phyloP scores from a whole-genome alignment of 2,329 filamentous ascomycete species.

The Colletotrichum navitas region DNA sequence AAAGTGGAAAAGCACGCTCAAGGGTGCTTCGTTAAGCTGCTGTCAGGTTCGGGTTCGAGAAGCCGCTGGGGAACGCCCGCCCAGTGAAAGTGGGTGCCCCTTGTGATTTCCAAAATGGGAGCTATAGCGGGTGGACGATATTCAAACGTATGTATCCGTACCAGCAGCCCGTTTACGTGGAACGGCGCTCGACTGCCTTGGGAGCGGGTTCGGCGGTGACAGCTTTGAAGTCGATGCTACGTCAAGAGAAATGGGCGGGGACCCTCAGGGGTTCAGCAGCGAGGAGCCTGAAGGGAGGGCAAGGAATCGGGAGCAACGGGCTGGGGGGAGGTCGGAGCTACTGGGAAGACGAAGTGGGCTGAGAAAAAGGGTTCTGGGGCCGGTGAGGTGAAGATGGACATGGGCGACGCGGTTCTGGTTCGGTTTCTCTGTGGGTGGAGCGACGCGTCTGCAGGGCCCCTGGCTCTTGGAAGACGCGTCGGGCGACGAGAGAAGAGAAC shows the following conservation, averaged over 20 bases:
- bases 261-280: not conserved
- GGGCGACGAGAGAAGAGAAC: not conserved
- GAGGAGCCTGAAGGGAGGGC: slow-evolving; percentile 1
- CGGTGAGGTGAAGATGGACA: slow-evolving; percentile 6
- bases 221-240: slow-evolving; percentile 20
- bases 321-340: too few relatives aligned
- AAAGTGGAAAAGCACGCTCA: not conserved
- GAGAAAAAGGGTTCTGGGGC: slow-evolving; percentile 28
- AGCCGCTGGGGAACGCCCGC: not conserved
- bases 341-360: not conserved
- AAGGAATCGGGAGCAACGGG: not conserved
- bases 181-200: slow-evolving; percentile 15
- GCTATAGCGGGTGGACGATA: slow-evolving; percentile 17
- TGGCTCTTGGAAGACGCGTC: slow-evolving; percentile 21
- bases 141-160: slow-evolving; percentile 22
- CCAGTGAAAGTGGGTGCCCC: slow-evolving; percentile 17
- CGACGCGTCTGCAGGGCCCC: slow-evolving; percentile 26
- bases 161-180: slow-evolving; percentile 18
- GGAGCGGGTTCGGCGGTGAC: slow-evolving; percentile 16
- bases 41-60: not conserved
- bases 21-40: slow-evolving; percentile 11
- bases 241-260: not conserved
- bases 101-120: not conserved
- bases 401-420: slow-evolving; percentile 29
- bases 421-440: slow-evolving; percentile 22